Percentiles rank a stretch among this genome's conserved stretches.
These are phyloP conservation scores for Nannochloropsis granulata DNA, from an alignment of 108 stramenopile species.

Conservation along the genomic window DNA sequence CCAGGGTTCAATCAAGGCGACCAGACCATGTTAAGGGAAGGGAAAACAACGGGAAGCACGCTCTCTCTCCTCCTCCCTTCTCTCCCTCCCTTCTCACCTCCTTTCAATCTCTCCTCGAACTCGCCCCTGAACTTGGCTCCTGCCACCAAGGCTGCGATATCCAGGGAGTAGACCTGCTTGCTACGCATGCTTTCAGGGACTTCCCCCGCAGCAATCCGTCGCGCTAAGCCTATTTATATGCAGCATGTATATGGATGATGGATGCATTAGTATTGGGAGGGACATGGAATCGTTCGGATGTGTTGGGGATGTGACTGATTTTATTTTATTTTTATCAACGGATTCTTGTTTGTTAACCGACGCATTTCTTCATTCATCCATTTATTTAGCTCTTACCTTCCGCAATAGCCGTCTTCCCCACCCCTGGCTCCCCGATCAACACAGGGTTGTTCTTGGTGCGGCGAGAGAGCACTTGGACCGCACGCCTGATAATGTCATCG, in stretches of 20 bases:
- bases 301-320: too few species aligned
- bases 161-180: conserved; percentile 12
- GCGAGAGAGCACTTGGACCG: conserved; percentile 13
- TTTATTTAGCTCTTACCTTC: not conserved
- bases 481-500: conserved; percentile 3
- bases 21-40: too few species aligned
- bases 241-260: too few species aligned
- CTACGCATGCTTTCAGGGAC: conserved; percentile 15
- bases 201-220: not conserved
- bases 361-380: too few species aligned
- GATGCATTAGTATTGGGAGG: too few species aligned
- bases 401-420: conserved; percentile 25
- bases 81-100: not conserved
- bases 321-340: too few species aligned
- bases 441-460: conserved; percentile 28
- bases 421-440: conserved; percentile 27
- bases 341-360: too few species aligned
- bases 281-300: too few species aligned
- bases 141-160: conserved; percentile 14
- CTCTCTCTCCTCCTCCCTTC: not conserved
- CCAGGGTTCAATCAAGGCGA: too few species aligned
- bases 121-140: conserved; percentile 28
- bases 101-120: conserved; percentile 26
- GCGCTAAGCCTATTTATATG: not conserved
- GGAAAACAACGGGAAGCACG: too few species aligned